A percentile compares a stretch with the other conserved stretches of the same genome.
phyloP scores from a whole-genome alignment of 306 rosid species.

The Ormosia semicastrata region DNA sequence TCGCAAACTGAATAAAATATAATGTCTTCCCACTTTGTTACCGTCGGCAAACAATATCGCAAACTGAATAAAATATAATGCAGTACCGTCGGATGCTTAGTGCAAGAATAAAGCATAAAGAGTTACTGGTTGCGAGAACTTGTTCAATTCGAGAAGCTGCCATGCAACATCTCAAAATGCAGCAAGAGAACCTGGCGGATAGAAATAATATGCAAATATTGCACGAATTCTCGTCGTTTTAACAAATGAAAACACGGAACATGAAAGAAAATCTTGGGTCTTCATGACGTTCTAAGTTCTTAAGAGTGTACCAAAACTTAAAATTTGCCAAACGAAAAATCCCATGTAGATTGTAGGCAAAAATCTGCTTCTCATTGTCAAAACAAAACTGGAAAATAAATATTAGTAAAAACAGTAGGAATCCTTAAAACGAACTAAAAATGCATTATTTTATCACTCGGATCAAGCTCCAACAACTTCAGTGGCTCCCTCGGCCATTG shows the following conservation, averaged over 20 bases:
- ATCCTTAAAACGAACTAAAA: slow-evolving; percentile 21
- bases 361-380: slow-evolving; percentile 20
- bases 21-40: too few species aligned
- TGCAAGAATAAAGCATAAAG: too few species aligned
- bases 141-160: neutral
- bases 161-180: too few species aligned
- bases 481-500: slow-evolving; percentile 46
- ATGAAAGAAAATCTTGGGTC: neutral
- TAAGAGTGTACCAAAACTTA: neutral
- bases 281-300: neutral
- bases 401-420: neutral
- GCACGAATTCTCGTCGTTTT: neutral
- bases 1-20: too few species aligned
- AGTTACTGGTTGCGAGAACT: neutral
- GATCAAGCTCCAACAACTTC: slow-evolving; percentile 80
- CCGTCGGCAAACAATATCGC: too few species aligned
- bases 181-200: neutral
- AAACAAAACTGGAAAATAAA: slow-evolving; percentile 12
- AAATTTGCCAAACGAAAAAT: neutral
- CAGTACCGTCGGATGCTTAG: too few species aligned
- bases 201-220: neutral
- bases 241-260: neutral
- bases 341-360: slow-evolving; percentile 19
- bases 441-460: neutral
- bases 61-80: too few species aligned